Conservation (phyloP, 257 asterid species). For the Paraleonurus japonicus region DNA sequence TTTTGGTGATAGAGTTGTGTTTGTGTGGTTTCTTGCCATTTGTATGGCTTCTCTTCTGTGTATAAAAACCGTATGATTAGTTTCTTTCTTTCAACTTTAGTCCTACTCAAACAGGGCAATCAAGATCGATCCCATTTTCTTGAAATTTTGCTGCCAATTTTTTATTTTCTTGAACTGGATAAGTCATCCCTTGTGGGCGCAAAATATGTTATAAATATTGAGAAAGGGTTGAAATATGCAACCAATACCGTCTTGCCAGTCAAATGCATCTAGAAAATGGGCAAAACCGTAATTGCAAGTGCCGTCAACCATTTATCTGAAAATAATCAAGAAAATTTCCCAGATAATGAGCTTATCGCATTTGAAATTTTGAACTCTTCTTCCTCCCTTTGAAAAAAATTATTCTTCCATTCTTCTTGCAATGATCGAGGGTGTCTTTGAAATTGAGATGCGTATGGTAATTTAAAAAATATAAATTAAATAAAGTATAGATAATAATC, state of each 20-base stretch:
- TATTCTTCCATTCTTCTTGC: too few relatives aligned
- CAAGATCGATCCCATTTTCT: slow-evolving; percentile 1
- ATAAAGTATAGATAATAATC: too few relatives aligned
- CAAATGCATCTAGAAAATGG: slow-evolving; percentile 18
- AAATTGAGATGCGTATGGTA: too few relatives aligned
- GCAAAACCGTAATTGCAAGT: background rate
- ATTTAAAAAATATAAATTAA: too few relatives aligned
- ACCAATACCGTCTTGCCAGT: background rate
- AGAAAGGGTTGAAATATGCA: background rate
- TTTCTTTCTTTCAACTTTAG: too few relatives aligned
- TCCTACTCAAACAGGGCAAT: background rate
- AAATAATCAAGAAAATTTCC: background rate
- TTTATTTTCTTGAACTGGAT: background rate
- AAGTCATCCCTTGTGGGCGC: slow-evolving; percentile 25
- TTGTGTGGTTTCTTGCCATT: background rate
- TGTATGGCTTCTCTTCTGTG: background rate
- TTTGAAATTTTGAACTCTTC: too few relatives aligned
- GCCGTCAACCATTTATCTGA: background rate
- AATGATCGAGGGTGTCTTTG: too few relatives aligned
- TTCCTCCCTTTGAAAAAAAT: too few relatives aligned
- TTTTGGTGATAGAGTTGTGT: background rate
- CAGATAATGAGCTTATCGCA: background rate
- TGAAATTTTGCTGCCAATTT: background rate
- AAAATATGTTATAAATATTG: background rate
- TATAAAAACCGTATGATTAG: background rate